Conservation (phyloP, 441 rosid genomes). For the Pelargonium citronellum region DNA sequence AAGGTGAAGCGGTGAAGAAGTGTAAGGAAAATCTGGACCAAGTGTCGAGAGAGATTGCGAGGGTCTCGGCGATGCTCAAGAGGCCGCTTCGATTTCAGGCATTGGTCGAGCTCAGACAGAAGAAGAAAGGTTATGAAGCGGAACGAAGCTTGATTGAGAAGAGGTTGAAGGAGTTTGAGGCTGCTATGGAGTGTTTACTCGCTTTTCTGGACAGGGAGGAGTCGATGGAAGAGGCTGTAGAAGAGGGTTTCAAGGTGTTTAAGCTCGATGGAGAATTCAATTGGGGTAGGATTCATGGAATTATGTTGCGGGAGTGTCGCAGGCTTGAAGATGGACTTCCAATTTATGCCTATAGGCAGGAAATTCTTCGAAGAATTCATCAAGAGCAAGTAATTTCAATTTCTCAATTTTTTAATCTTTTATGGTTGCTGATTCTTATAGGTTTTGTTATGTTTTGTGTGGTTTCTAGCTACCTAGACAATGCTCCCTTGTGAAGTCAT, state of each 20-base stretch:
- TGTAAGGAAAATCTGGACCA: constrained; percentile 33
- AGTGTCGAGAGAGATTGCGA: constrained; percentile 30
- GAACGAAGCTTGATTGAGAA: constrained; percentile 35
- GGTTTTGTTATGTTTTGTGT: neutral
- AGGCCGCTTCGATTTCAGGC: neutral
- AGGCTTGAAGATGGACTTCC: constrained; percentile 67
- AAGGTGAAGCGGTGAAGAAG: constrained; percentile 36
- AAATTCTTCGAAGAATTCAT: constrained; percentile 41
- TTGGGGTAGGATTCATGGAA: constrained; percentile 46
- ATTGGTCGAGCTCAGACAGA: constrained; percentile 21
- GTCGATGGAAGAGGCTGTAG: constrained; percentile 16
- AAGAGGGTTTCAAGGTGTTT: constrained; percentile 28
- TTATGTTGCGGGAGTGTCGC: constrained; percentile 55
- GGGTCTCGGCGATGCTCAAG: constrained; percentile 17
- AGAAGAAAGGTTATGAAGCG: constrained; percentile 23
- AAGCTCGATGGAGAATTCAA: constrained; percentile 28
- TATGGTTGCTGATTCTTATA: constrained; percentile 4
- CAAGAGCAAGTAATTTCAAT: constrained; percentile 39
- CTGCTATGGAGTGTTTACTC: constrained; percentile 43
- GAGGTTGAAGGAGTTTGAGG: constrained; percentile 45
- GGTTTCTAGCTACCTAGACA: neutral
- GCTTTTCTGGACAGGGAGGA: constrained; percentile 27
- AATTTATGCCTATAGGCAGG: constrained; percentile 43
- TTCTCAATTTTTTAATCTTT: neutral
- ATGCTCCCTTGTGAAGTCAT: too few species aligned